These are phyloP conservation scores for Kwoniella dejecticola DNA, from an alignment of 768 basidiomycete species.

Conservation along the genomic window DNA sequence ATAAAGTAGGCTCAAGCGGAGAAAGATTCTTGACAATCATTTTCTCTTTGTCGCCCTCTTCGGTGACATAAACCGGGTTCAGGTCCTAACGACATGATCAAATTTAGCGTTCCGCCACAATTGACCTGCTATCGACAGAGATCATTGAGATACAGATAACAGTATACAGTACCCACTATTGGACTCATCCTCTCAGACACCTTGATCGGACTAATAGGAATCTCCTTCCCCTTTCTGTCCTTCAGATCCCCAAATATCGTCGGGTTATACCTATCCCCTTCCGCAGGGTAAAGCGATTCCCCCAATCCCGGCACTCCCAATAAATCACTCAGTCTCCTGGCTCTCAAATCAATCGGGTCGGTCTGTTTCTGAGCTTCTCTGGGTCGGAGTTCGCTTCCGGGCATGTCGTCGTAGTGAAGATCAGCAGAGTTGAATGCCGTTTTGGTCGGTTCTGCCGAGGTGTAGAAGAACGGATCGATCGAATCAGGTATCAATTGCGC, in stretches of 20 bases:
- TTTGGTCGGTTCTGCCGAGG: conserved; percentile 10
- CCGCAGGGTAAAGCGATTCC: not conserved
- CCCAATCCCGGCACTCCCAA: conserved; percentile 4
- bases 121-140: too few species aligned
- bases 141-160: too few species aligned
- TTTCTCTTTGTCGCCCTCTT: not conserved
- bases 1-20: not conserved
- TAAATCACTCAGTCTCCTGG: conserved; percentile 14
- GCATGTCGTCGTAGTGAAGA: not conserved
- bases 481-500: not conserved
- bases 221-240: not conserved
- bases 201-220: not conserved
- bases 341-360: not conserved
- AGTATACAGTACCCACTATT: conserved; percentile 7
- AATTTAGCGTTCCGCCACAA: too few species aligned
- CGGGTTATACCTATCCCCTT: conserved; percentile 8
- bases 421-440: conserved; percentile 1
- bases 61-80: conserved; percentile 4
- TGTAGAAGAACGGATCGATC: conserved; percentile 7
- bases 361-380: too few species aligned
- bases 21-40: conserved; percentile 4
- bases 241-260: conserved; percentile 17
- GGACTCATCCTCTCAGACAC: conserved; percentile 3
- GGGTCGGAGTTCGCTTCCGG: too few species aligned
- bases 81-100: not conserved